phyloP scores from a whole-genome alignment of 495 filamentous ascomycete species.

The Annulohypoxylon bovei region DNA sequence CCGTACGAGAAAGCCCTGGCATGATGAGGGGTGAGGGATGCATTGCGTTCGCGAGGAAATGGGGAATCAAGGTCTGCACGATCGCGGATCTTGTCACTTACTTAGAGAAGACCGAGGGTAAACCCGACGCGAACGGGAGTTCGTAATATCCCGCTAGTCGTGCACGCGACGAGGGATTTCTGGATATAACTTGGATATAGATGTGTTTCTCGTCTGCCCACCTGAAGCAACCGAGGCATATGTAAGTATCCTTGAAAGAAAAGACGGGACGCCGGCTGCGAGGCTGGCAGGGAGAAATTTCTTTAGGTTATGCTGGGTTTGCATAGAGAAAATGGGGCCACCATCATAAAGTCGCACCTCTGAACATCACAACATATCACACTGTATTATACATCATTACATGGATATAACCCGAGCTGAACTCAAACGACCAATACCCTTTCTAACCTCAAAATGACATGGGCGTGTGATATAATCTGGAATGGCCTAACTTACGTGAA shows the following conservation, averaged over 20 bases:
- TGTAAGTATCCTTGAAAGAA: not conserved
- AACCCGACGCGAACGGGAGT: conserved; percentile 54
- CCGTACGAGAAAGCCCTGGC: conserved; percentile 67
- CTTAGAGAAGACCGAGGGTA: conserved; percentile 73
- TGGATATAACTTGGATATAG: conserved; percentile 7
- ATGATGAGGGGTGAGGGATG: conserved; percentile 97
- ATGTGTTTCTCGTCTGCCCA: not conserved
- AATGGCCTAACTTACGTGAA: not conserved
- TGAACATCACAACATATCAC: conserved; percentile 20
- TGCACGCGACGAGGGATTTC: not conserved
- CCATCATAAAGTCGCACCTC: conserved; percentile 16
- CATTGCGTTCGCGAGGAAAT: conserved; percentile 84
- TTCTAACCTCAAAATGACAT: not conserved
- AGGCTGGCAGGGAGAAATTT: not conserved
- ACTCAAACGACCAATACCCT: not conserved
- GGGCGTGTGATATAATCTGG: not conserved
- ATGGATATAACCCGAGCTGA: conserved; percentile 7
- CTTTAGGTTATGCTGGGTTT: not conserved
- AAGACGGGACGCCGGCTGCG: not conserved
- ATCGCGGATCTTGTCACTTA: conserved; percentile 89
- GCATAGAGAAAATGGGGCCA: conserved; percentile 20
- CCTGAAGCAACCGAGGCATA: not conserved
- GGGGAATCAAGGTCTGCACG: conserved; percentile 92
- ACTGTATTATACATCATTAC: conserved; percentile 18
- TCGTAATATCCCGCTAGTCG: conserved; percentile 3